Conservation (phyloP, 768 basidiomycete genomes). For the Butyriboletus loyo region DNA sequence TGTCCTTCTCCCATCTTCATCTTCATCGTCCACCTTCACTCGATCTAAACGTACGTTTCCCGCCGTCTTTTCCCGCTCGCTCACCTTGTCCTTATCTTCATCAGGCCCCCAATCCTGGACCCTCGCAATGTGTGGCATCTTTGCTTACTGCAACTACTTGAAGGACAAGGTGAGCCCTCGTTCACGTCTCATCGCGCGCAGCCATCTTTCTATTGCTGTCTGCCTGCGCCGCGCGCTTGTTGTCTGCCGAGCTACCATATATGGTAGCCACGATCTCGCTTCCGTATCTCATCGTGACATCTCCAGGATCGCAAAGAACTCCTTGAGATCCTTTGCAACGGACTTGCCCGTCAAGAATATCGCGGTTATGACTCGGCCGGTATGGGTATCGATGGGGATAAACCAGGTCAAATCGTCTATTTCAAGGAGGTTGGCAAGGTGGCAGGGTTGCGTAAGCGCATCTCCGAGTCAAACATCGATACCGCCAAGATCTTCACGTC, state of each 20-base stretch:
- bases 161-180: constrained; percentile 79
- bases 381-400: constrained; percentile 88
- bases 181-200: background rate
- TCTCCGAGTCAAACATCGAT: constrained; percentile 66
- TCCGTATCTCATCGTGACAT: constrained; percentile 9
- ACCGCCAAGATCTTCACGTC: constrained; percentile 73
- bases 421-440: constrained; percentile 99
- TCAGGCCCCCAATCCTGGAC: constrained; percentile 8
- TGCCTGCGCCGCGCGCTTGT: background rate
- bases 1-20: constrained; percentile 23
- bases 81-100: background rate
- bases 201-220: background rate
- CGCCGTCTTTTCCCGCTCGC: background rate
- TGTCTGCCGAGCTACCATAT: constrained; percentile 14
- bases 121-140: constrained; percentile 87
- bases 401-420: constrained; percentile 67
- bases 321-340: constrained; percentile 85
- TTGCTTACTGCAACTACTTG: constrained; percentile 92
- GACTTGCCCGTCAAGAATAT: constrained; percentile 94
- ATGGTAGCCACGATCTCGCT: constrained; percentile 12
- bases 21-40: constrained; percentile 9
- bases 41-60: constrained; percentile 8
- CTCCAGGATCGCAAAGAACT: constrained; percentile 82
- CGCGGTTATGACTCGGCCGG: constrained; percentile 98
- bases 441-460: constrained; percentile 85